Evolutionary conservation across 1,139 yeast species (phyloP), one percentile per base, ranked within the genome.

Genomic region (Hansenula sp.): DNA sequence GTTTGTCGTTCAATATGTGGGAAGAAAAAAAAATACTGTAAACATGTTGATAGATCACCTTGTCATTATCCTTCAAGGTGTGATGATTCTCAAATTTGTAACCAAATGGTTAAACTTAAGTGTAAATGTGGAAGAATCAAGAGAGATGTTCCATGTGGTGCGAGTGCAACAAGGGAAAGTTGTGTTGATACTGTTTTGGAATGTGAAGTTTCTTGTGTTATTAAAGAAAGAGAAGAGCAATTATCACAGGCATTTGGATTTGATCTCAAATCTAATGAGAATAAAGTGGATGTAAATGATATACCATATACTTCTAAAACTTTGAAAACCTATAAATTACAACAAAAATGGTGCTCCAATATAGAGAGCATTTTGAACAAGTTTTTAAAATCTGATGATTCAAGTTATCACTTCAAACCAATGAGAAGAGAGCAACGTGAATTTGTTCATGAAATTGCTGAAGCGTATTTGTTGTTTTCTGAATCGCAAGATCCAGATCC

Each of bases 401-500:
- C 62, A 22, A 59, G 72, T 0, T 64, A 75, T 47, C 80, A 79
- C 56, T 86, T 89, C 62, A 79, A 81, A 18, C 82, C 90, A 14
- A 87, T 89, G 95, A 69, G 66, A 39, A 59, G 69, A 10, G 74
- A 79, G 9, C 92, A 87, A 57, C 70, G 96, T 37, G 70, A 69
- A 49, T 87, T 87, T 56, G 64, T 89, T 17, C 92, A 82, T 53
- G 79, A 78, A 43, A 57, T 89, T 34, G 82, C 90, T 0, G 75
- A 69, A 27, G 62, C 76, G 0, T 87, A 69, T 56, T 68, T 71
- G 9, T 56, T 88, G 14, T 79, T 76, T 52, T 69, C 84, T 0
- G 89, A 85, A 53, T 77, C 92, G 1, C 90, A 85, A 51, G 96
- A 87, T 57, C 75, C 75, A 2, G 96, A 87, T 48, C 96, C 96